Base-by-base conservation (phyloP, 495 filamentous ascomycete species). In the Aspergillus ostianus region DNA sequence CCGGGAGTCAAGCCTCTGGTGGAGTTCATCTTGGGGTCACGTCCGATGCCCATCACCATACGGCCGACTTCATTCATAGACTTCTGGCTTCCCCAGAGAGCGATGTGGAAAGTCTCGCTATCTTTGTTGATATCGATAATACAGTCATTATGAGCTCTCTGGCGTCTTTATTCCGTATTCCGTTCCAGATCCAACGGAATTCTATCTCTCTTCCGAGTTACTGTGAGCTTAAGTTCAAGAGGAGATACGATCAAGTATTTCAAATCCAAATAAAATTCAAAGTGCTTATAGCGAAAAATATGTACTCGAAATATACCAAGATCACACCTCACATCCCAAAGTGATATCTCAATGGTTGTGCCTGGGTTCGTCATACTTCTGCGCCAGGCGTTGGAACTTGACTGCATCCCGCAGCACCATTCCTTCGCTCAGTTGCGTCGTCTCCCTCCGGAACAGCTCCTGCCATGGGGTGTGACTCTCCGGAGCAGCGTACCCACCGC, bases 361-460 rank as follows among this genome's bases (percentile, higher is more conserved):
- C 49, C 80, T 67, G 0, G 78, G 80, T 10, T 68, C 70, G 44
- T 69, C 70, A 51, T 70, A 69, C 10, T 65, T 68, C 64, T 83
- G 80, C 20, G 82, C 82, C 19, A 84, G 67, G 45, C 78, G 74
- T 65, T 84, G 82, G 57, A 76, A 83, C 64, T 79, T 77, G 44
- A 80, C 72, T 45, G 82, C 80, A 19, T 74, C 70, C 36, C 72
- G 70, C 26, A 84, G 62, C 13, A 84, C 79, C 80, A 84, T 83
- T 4, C 80, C 82, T 61, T 81, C 74, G 47, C 68, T 81, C 53
- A 84, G 64, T 47, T 81, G 80, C 45, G 74, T 77, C 0, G 79
- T 78, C 54, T 82, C 78, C 47, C 72, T 72, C 20, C 80, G 70
- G 71, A 82, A 82, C 21, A 82, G 58, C 56, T 82, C 79, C 59